These are phyloP conservation scores for Neurospora sp. DNA, from an alignment of 2,329 filamentous ascomycete species.

Conservation along the genomic window DNA sequence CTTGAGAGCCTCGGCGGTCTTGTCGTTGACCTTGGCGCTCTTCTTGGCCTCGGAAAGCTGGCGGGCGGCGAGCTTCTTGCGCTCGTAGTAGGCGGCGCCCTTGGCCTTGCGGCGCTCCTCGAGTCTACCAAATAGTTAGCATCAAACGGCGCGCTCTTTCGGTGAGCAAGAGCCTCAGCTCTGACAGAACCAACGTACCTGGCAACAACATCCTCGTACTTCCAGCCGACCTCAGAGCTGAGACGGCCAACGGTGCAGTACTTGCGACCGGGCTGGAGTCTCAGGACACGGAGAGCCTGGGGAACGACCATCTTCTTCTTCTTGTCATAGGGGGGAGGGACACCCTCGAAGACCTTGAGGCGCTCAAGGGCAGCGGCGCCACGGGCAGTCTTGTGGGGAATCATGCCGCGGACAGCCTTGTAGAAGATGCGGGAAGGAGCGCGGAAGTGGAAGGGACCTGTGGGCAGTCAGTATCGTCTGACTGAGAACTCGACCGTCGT, in stretches of 20 bases:
- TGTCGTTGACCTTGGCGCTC: constrained; percentile 75
- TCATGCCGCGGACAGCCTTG: constrained; percentile 99
- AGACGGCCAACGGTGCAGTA: constrained; percentile 99
- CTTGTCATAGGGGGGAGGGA: constrained; percentile 98
- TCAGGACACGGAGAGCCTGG: constrained; percentile 91
- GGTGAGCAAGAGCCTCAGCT: not conserved
- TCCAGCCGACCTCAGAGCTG: constrained; percentile 99
- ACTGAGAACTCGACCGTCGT: constrained; percentile 3
- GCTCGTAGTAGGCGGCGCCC: constrained; percentile 98
- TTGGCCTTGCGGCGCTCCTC: constrained; percentile 99
- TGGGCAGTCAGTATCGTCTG: constrained; percentile 37
- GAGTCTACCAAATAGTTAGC: constrained; percentile 51
- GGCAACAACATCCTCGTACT: constrained; percentile 98
- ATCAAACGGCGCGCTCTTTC: not conserved
- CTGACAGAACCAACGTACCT: constrained; percentile 53
- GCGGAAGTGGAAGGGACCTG: constrained; percentile 99
- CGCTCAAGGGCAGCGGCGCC: constrained; percentile 94
- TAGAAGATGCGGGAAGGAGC: constrained; percentile 99
- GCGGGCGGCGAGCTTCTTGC: constrained; percentile 94
- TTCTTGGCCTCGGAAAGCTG: constrained; percentile 89
- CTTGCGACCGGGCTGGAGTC: constrained; percentile 98
- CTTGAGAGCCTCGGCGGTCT: constrained; percentile 82
- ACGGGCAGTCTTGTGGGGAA: constrained; percentile 99
- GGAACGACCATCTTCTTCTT: constrained; percentile 99
- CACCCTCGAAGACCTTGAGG: constrained; percentile 99